Evolutionary conservation across 331 rosid species (phyloP).

Genomic region (Cydonia oblonga): DNA sequence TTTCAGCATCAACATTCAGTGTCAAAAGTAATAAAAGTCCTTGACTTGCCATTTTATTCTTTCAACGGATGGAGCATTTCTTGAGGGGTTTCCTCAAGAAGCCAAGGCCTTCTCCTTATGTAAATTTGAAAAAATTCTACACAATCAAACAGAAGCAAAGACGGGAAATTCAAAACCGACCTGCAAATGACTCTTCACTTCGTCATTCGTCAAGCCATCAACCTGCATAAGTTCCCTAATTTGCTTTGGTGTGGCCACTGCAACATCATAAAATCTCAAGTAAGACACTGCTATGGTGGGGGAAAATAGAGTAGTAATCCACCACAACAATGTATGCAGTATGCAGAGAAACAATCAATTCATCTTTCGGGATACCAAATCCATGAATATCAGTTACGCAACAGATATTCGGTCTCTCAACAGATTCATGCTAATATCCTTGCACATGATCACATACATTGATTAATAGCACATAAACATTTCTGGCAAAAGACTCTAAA

Average conservation of each 20-base stretch:
- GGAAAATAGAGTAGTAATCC: conserved; percentile 5
- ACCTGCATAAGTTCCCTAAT: conserved; percentile 98
- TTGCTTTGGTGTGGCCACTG: conserved; percentile 98
- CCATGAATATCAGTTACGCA: conserved; percentile 2
- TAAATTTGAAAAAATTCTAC: background rate
- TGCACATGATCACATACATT: background rate
- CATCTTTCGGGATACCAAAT: background rate
- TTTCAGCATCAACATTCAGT: background rate
- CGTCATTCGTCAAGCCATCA: conserved; percentile 94
- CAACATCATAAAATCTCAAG: conserved; percentile 9
- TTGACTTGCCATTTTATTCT: background rate
- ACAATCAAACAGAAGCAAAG: conserved; percentile 1
- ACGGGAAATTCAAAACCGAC: conserved; percentile 31
- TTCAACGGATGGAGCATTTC: background rate
- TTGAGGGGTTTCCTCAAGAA: background rate
- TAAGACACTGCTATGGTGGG: conserved; percentile 18
- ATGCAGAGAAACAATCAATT: conserved; percentile 1
- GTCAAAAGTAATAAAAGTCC: background rate
- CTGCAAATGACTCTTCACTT: conserved; percentile 98
- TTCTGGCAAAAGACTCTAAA: no score
- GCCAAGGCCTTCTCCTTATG: background rate
- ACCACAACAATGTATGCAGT: no score
- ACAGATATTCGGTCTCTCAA: background rate
- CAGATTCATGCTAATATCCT: background rate
- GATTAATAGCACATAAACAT: background rate